phyloP scores from a whole-genome alignment of 208 protist species.

The Acanthamoeba castellanii region DNA sequence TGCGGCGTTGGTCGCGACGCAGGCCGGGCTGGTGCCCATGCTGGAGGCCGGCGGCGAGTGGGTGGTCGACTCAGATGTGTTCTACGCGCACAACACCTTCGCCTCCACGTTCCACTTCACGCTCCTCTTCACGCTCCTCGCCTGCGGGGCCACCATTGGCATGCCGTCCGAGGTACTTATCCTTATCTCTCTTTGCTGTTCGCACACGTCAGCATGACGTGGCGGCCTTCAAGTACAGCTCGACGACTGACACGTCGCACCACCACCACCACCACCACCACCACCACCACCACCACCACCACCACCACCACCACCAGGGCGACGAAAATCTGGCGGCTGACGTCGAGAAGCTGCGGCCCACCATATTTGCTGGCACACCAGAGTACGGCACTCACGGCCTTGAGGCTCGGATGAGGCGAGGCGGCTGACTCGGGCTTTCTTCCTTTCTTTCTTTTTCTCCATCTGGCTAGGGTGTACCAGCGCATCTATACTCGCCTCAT shows the following conservation, averaged over 20 bases:
- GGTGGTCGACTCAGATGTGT: background rate
- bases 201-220: background rate
- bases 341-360: slow-evolving; percentile 41
- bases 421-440: background rate
- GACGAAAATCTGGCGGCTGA: background rate
- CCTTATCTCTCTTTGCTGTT: background rate
- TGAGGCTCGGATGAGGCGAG: background rate
- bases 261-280: no score
- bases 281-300: no score
- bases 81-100: background rate
- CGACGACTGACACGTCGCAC: background rate
- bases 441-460: background rate
- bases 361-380: slow-evolving; percentile 12
- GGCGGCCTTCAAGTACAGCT: background rate
- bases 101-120: slow-evolving; percentile 25
- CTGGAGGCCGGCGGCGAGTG: background rate
- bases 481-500: slow-evolving; percentile 6
- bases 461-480: background rate
- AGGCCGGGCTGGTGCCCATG: slow-evolving; percentile 35
- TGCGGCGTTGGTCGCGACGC: slow-evolving; percentile 5
- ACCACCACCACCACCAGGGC: background rate
- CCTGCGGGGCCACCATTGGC: slow-evolving; percentile 52
- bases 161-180: slow-evolving; percentile 3
- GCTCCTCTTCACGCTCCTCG: background rate
- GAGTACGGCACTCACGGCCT: background rate